These are phyloP conservation scores for Epithele typhae DNA, from an alignment of 768 basidiomycete species.

Conservation along the genomic window DNA sequence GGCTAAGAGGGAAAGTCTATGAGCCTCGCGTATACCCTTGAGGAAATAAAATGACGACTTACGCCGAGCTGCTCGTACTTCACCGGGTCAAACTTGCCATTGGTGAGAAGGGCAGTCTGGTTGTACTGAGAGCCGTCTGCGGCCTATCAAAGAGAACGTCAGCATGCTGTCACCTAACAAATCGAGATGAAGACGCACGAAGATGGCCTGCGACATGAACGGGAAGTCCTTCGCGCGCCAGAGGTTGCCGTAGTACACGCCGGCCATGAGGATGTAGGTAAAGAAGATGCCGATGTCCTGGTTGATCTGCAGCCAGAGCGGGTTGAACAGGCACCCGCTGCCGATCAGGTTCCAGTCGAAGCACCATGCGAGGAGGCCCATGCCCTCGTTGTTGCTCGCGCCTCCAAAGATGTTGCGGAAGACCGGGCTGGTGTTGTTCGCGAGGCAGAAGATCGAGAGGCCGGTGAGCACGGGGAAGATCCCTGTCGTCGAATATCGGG, in stretches of 20 bases:
- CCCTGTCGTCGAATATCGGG: no score
- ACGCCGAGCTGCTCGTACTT: slow-evolving; percentile 24
- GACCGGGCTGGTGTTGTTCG: slow-evolving; percentile 26
- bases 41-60: no score
- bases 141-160: no score
- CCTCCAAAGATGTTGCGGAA: slow-evolving; percentile 28
- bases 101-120: slow-evolving; percentile 49
- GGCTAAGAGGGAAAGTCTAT: no score
- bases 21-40: no score
- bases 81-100: slow-evolving; percentile 24
- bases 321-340: slow-evolving; percentile 35
- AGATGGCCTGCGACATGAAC: slow-evolving; percentile 36
- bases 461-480: slow-evolving; percentile 31
- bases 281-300: slow-evolving; percentile 26
- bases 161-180: no score
- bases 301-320: slow-evolving; percentile 24
- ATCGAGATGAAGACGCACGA: no score
- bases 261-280: slow-evolving; percentile 28
- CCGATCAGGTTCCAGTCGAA: slow-evolving; percentile 62
- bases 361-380: slow-evolving; percentile 54
- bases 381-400: slow-evolving; percentile 49
- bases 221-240: slow-evolving; percentile 61
- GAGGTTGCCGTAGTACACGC: slow-evolving; percentile 38
- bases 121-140: slow-evolving; percentile 25
- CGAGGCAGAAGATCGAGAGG: slow-evolving; percentile 34